Evolutionary conservation across 352 stramenopile genomes (phyloP).

Genomic region (Phytophthora pini): DNA sequence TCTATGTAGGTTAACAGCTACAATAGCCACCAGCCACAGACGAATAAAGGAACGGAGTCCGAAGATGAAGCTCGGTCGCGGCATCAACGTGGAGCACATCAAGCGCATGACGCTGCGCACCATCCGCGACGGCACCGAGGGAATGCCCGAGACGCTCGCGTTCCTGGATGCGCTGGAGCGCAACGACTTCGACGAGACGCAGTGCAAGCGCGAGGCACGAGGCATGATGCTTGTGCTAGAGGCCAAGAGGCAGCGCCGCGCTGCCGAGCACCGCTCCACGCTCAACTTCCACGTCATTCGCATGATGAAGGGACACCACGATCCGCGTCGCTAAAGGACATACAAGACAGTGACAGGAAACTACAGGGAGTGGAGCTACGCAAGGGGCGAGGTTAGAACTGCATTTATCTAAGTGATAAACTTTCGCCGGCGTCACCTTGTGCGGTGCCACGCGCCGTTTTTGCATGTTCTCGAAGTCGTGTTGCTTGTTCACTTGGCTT

Average conservation of each 20-base stretch:
- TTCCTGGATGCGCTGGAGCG: slow-evolving; percentile 85
- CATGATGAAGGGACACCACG: slow-evolving; percentile 83
- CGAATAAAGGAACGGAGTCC: not conserved
- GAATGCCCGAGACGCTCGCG: slow-evolving; percentile 79
- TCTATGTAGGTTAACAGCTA: no score
- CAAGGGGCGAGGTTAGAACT: not conserved
- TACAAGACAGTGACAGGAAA: slow-evolving; percentile 2
- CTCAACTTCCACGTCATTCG: slow-evolving; percentile 91
- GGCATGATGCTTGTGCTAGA: slow-evolving; percentile 84
- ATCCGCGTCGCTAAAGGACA: slow-evolving; percentile 26
- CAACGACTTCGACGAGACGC: slow-evolving; percentile 85
- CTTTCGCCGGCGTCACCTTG: slow-evolving; percentile 17
- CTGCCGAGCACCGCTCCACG: slow-evolving; percentile 79
- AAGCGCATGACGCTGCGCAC: slow-evolving; percentile 92
- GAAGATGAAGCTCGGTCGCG: slow-evolving; percentile 78
- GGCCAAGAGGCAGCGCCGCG: slow-evolving; percentile 65
- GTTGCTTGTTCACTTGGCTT: slow-evolving; percentile 1
- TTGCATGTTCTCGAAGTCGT: slow-evolving; percentile 9
- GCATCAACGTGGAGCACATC: slow-evolving; percentile 87
- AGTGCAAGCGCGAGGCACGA: slow-evolving; percentile 84
- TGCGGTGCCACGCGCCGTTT: slow-evolving; percentile 10
- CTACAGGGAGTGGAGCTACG: slow-evolving; percentile 1
- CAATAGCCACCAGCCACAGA: slow-evolving; percentile 21
- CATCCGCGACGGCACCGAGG: slow-evolving; percentile 79
- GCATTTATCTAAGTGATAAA: slow-evolving; percentile 26